phyloP scores from a whole-genome alignment of 2,329 filamentous ascomycete genomes.

The Neopestalotiopsis rosae region DNA sequence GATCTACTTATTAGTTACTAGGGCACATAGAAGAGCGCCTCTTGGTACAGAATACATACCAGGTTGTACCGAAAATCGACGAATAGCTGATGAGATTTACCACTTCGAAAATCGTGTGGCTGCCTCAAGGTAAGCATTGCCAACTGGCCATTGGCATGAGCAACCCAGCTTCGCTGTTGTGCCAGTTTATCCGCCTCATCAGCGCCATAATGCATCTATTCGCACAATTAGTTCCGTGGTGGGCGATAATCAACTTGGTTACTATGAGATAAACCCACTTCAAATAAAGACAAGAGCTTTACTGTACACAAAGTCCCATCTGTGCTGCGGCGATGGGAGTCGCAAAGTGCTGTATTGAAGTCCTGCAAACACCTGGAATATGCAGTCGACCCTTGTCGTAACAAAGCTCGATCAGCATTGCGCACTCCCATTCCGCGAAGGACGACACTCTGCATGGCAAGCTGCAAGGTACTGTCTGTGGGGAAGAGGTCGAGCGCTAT shows the following conservation, averaged over 20 bases:
- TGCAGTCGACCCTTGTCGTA: background rate
- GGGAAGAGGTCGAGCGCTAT: background rate
- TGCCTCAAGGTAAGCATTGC: background rate
- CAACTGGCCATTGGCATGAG: background rate
- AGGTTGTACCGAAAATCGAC: background rate
- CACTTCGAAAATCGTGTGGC: background rate
- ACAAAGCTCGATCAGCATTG: background rate
- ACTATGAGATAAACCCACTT: background rate
- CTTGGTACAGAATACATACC: background rate
- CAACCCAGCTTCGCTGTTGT: constrained; percentile 1
- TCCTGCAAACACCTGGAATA: background rate
- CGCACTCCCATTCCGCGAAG: background rate
- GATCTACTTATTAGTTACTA: background rate
- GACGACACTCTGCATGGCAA: background rate
- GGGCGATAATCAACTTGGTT: background rate
- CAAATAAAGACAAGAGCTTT: constrained; percentile 4
- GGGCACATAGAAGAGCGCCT: background rate
- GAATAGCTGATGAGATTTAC: background rate
- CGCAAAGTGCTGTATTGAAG: background rate
- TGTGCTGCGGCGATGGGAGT: background rate
- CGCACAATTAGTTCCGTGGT: background rate
- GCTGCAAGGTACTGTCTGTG: background rate
- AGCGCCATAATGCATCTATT: constrained; percentile 4
- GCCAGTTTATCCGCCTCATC: background rate
- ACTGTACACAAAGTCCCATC: background rate